These are phyloP conservation scores for Sherardia arvensis DNA, from an alignment of 257 asterid genomes.

Conservation along the genomic window DNA sequence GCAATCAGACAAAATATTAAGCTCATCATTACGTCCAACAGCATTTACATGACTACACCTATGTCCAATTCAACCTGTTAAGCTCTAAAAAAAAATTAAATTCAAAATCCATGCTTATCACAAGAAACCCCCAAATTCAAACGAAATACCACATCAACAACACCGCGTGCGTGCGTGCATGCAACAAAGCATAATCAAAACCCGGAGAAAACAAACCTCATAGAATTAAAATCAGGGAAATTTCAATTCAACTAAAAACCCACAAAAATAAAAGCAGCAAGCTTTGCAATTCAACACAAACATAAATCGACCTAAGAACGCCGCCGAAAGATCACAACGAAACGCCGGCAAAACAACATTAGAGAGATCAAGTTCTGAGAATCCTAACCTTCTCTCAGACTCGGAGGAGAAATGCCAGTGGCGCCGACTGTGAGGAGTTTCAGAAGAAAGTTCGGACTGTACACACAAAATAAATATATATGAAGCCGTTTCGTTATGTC, in stretches of 20 bases:
- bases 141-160: background rate
- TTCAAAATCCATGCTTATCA: background rate
- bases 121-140: conserved; percentile 3
- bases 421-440: too few species aligned
- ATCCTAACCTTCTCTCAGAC: too few species aligned
- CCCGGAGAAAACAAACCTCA: background rate
- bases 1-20: background rate
- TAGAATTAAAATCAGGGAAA: background rate
- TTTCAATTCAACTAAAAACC: background rate
- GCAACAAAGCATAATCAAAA: background rate
- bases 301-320: background rate
- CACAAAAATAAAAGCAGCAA: background rate
- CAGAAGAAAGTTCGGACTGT: too few species aligned
- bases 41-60: background rate
- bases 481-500: too few species aligned
- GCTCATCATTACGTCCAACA: too few species aligned
- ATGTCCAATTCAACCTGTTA: background rate
- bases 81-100: background rate
- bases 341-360: background rate
- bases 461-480: too few species aligned
- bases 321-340: background rate
- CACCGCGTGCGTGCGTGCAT: conserved; percentile 4
- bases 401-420: too few species aligned
- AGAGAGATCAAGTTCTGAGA: too few species aligned
- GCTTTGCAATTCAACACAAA: background rate